These are phyloP conservation scores for Agroathelia rolfsii DNA, from an alignment of 1,284 basidiomycete genomes.

Conservation along the genomic window DNA sequence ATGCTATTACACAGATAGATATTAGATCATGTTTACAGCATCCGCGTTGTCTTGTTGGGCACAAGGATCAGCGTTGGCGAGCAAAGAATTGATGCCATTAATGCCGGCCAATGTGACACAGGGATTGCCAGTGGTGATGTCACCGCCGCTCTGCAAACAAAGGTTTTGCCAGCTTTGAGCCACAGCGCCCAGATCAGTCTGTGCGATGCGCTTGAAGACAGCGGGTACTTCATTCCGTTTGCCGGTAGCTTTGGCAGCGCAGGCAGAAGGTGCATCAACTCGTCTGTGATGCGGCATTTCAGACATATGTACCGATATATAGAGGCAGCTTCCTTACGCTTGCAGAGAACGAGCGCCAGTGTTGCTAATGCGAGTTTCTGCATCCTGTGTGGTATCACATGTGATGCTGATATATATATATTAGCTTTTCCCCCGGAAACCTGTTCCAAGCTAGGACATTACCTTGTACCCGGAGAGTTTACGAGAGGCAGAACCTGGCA, in stretches of 20 bases:
- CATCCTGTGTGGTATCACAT: conserved; percentile 27
- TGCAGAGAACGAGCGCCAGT: conserved; percentile 19
- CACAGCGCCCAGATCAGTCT: conserved; percentile 17
- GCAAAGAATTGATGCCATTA: conserved; percentile 29
- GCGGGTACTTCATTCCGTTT: conserved; percentile 10
- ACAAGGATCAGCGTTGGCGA: conserved; percentile 33
- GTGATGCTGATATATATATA: conserved; percentile 18
- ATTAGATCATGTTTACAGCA: too few species aligned
- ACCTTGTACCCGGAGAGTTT: conserved; percentile 33
- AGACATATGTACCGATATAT: background rate
- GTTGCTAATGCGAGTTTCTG: conserved; percentile 23
- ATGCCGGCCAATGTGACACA: conserved; percentile 32
- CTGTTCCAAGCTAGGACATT: background rate
- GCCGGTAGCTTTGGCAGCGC: conserved; percentile 12
- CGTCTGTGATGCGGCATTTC: conserved; percentile 1
- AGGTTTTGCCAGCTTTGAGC: conserved; percentile 26
- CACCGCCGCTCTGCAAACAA: conserved; percentile 28
- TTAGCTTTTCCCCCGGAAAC: conserved; percentile 1
- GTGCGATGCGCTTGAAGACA: conserved; percentile 15
- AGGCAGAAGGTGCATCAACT: conserved; percentile 6
- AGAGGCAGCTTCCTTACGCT: too few species aligned
- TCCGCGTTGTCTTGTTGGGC: conserved; percentile 37
- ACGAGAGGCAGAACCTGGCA: conserved; percentile 41
- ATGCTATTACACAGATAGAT: too few species aligned
- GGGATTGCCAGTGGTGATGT: conserved; percentile 27